Base-by-base conservation (phyloP, 2,329 filamentous ascomycete species). In the Pseudogymnoascus sp. region DNA sequence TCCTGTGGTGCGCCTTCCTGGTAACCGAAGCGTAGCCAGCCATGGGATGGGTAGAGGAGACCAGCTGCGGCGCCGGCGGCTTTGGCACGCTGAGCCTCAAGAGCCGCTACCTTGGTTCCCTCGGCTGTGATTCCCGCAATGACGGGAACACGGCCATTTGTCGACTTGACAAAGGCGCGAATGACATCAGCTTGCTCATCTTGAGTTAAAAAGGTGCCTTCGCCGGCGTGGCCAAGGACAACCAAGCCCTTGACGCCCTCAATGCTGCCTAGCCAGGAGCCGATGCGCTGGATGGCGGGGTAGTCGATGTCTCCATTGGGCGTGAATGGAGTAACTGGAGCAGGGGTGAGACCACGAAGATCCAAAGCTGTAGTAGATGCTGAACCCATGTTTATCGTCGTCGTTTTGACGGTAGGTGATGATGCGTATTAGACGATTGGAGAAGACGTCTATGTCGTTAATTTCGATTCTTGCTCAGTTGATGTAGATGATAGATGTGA, bases 21-120 rank as follows among this genome's bases (percentile, higher is more conserved):
- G 67, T 82, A 82, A 7, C 80, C 80, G 66, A 82, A 82, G n/a
- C 80, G 77, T 23, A 82, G 69, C 80, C 80, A 82, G 63, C 80
- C 80, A 63, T 82, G 80, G 0, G 78, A 80, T 12, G 80, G 80
- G 67, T 82, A 82, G 2, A 82, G 69, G 0, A 82, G 75, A 16
- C 80, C 80, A 7, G 80, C 80, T 11, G 77, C 70, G 3, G 80
- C 80, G 35, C 80, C 80, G 59, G 79, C 79, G 35, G 78, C 79
- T 63, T 77, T 78, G 10, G 80, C 80, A 18, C 78, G 77, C 72
- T 79, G 76, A 1, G 79, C 80, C 66, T 82, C 80, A 0, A 80
- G 71, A 3, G 79, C 80, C 3, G 80, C 80, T 1, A 82, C 79
- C 65, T 81, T 77, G 11, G 79, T 82, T 18, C 80, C 80, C 66